These are phyloP conservation scores for Amauroascus verrucosus DNA, from an alignment of 2,329 filamentous ascomycete genomes.

Conservation along the genomic window DNA sequence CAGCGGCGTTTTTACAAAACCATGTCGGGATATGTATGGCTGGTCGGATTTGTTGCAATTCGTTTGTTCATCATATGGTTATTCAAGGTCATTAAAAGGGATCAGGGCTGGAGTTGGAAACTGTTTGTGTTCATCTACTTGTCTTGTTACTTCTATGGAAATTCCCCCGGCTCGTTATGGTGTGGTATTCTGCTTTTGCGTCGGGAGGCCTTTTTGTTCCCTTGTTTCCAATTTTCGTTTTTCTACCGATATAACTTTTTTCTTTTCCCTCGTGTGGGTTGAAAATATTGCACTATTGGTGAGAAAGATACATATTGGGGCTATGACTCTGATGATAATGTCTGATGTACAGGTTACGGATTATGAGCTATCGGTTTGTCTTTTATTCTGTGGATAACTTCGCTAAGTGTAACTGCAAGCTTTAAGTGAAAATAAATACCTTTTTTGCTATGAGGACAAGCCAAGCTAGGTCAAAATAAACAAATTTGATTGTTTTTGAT, in stretches of 20 bases:
- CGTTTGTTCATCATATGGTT: background rate
- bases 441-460: background rate
- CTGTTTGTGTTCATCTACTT: background rate
- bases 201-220: slow-evolving; percentile 21
- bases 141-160: background rate
- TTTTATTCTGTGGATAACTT: slow-evolving; percentile 5
- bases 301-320: slow-evolving; percentile 9
- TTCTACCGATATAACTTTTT: slow-evolving; percentile 15
- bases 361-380: slow-evolving; percentile 4
- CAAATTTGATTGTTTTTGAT: background rate
- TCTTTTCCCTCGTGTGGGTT: slow-evolving; percentile 3
- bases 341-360: slow-evolving; percentile 13
- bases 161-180: background rate
- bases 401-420: background rate
- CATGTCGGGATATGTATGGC: background rate
- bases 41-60: background rate
- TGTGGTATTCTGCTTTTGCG: background rate
- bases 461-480: background rate
- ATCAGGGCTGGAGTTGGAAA: background rate
- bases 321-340: slow-evolving; percentile 12
- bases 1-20: background rate
- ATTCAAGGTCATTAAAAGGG: slow-evolving; percentile 4
- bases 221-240: slow-evolving; percentile 11
- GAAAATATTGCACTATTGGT: slow-evolving; percentile 1
- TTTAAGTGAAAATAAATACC: slow-evolving; percentile 2